Conservation (phyloP, 495 filamentous ascomycete species). For the Ramalina intermedia region DNA sequence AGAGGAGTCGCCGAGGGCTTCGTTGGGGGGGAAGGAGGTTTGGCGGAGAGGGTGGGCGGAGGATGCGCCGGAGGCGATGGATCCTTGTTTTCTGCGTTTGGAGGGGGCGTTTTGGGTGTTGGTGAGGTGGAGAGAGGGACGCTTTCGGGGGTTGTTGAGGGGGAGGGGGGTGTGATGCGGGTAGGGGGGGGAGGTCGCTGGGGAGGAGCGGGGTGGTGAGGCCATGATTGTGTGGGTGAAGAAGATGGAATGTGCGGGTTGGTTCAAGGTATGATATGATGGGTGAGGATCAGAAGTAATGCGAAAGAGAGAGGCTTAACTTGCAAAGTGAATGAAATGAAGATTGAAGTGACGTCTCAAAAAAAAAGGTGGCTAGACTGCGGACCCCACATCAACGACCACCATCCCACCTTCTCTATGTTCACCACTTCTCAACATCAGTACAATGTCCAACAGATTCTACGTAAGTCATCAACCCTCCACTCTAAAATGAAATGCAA, state of each 20-base stretch:
- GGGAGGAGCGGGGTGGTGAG: slow-evolving; percentile 38
- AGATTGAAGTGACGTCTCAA: background rate
- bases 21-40: slow-evolving; percentile 67
- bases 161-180: slow-evolving; percentile 33
- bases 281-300: background rate
- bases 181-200: slow-evolving; percentile 38
- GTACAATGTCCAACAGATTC: slow-evolving; percentile 14
- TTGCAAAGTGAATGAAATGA: background rate
- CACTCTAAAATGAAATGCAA: too few species aligned
- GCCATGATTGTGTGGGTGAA: slow-evolving; percentile 33
- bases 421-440: too few species aligned
- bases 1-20: slow-evolving; percentile 24
- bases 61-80: slow-evolving; percentile 25
- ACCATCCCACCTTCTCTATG: too few species aligned
- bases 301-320: background rate
- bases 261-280: background rate
- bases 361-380: background rate
- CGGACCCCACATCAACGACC: background rate
- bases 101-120: slow-evolving; percentile 20
- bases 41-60: slow-evolving; percentile 70
- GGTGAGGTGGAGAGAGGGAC: slow-evolving; percentile 34
- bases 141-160: slow-evolving; percentile 39
- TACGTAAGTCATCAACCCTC: slow-evolving; percentile 5
- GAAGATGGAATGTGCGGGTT: background rate
- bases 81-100: slow-evolving; percentile 51